Conservation (phyloP, 1,284 basidiomycete genomes). For the Inonotus obliquus region DNA sequence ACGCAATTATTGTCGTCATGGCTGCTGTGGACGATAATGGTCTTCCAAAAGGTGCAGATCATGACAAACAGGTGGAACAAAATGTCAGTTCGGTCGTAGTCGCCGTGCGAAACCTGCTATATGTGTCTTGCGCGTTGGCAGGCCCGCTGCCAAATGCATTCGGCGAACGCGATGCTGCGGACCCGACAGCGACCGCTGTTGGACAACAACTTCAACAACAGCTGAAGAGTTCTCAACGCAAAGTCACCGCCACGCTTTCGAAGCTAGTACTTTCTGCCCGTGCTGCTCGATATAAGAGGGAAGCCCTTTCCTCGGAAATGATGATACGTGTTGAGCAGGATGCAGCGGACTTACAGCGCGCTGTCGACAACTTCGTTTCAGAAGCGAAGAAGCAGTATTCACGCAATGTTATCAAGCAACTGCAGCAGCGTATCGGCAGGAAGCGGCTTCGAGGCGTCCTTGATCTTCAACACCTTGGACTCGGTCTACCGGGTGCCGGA, state of each 20-base stretch:
- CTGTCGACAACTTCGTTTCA: slow-evolving; percentile 64
- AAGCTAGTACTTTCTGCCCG: slow-evolving; percentile 72
- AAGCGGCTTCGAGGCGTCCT: slow-evolving; percentile 66
- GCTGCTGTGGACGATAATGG: slow-evolving; percentile 49
- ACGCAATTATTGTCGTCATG: slow-evolving; percentile 60
- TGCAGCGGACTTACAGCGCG: slow-evolving; percentile 73
- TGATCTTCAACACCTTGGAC: slow-evolving; percentile 57
- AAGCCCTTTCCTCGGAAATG: slow-evolving; percentile 46
- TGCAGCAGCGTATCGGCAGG: slow-evolving; percentile 29
- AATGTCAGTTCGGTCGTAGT: slow-evolving; percentile 64
- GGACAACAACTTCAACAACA: slow-evolving; percentile 46
- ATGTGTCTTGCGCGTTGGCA: slow-evolving; percentile 58
- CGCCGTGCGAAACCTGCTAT: slow-evolving; percentile 69
- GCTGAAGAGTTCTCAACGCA: slow-evolving; percentile 51
- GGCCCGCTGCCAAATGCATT: slow-evolving; percentile 56
- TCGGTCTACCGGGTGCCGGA: slow-evolving; percentile 71
- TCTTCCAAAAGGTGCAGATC: slow-evolving; percentile 43
- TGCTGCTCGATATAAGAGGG: slow-evolving; percentile 31
- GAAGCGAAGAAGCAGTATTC: slow-evolving; percentile 63
- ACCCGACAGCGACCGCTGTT: slow-evolving; percentile 32
- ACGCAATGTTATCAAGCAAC: slow-evolving; percentile 29
- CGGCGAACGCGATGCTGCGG: slow-evolving; percentile 43
- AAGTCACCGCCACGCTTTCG: slow-evolving; percentile 74
- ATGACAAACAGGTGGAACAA: slow-evolving; percentile 54
- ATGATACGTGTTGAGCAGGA: slow-evolving; percentile 69